A percentile compares a stretch with the other conserved stretches of the same genome.
These are phyloP conservation scores for Amaranthus palmeri DNA, from an alignment of 148 eudicot genomes.

Conservation along the genomic window DNA sequence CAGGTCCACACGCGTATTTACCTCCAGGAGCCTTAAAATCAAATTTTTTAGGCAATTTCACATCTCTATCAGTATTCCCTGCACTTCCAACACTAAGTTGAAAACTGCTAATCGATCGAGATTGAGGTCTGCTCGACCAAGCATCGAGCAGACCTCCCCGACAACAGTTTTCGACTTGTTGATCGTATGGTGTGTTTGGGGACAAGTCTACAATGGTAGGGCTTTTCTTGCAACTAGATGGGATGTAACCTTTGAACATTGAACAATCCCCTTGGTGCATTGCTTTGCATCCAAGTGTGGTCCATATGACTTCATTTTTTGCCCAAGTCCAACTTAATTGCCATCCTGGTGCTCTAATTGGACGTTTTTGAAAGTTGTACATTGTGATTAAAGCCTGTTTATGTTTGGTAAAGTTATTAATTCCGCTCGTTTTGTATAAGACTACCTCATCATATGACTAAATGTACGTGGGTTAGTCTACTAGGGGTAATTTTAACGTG, in stretches of 20 bases:
- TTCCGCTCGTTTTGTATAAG: background rate
- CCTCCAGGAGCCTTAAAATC: constrained; percentile 52
- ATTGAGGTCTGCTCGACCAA: constrained; percentile 41
- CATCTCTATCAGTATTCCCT: constrained; percentile 54
- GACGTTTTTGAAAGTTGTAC: constrained; percentile 53
- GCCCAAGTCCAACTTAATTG: constrained; percentile 70
- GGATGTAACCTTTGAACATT: constrained; percentile 38
- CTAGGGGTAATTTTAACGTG: too few species aligned
- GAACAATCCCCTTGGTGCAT: constrained; percentile 68
- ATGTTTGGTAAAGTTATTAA: background rate
- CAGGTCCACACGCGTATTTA: constrained; percentile 61
- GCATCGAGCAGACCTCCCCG: constrained; percentile 54
- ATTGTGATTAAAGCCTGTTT: constrained; percentile 37
- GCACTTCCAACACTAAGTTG: constrained; percentile 60
- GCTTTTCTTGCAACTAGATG: constrained; percentile 51
- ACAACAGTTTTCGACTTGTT: constrained; percentile 63
- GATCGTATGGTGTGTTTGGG: constrained; percentile 58
- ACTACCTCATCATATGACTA: too few species aligned
- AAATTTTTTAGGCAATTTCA: constrained; percentile 51
- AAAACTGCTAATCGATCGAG: constrained; percentile 43
- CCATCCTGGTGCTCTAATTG: constrained; percentile 61
- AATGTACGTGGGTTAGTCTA: too few species aligned
- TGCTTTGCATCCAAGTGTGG: constrained; percentile 56
- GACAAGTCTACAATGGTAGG: constrained; percentile 51
- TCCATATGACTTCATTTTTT: constrained; percentile 60